Base-by-base conservation (phyloP, 805 yeast genomes). In the Ogataea naganishii region DNA sequence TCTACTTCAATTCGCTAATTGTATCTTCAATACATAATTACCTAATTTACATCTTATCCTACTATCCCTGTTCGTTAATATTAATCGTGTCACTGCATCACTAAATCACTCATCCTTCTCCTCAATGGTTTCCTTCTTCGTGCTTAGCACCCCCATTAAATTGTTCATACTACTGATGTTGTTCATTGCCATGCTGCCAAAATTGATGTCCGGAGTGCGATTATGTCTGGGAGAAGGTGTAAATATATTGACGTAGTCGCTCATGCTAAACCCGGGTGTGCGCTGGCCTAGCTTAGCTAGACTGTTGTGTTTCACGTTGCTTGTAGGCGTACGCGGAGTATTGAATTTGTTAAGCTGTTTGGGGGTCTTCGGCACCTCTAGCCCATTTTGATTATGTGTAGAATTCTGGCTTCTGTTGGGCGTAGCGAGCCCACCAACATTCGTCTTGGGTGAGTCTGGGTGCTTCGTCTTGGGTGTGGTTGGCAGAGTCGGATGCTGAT, bases 231-330 rank as follows among this genome's bases (percentile, higher is more conserved):
- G 81, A 7, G 82, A 74, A 3, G 92, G 92, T 1, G 88, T 75
- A 48, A 78, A 77, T 38, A 80, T 66, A 47, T 83, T 80, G 22
- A 84, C 80, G 49, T 81, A 83, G 49, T 83, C 95, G 47, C 74
- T 77, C 76, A 83, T 73, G 52, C 83, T 82, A 58, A 83, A 82
- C 3, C 79, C 80, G 1, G 80, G 80, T 0, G 82, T 79, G 39
- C 56, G 53, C 21, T 43, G 44, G 4, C 43, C 44, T 12, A 7
- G 68, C 53, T n/a, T n/a, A n/a, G n/a, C n/a, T n/a, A n/a, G n/a
- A n/a, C n/a, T n/a, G n/a, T n/a, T n/a, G n/a, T n/a, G 24, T 4
- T 30, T 27, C 20, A 26, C 20, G 15, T 31, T 39, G 30, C 33
- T 39, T 18, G 34, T 39, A 12, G 59, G 56, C 4, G 51, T 42